Evolutionary conservation across 2,329 filamentous ascomycete genomes (phyloP).

Genomic region (Elsinoe australis): DNA sequence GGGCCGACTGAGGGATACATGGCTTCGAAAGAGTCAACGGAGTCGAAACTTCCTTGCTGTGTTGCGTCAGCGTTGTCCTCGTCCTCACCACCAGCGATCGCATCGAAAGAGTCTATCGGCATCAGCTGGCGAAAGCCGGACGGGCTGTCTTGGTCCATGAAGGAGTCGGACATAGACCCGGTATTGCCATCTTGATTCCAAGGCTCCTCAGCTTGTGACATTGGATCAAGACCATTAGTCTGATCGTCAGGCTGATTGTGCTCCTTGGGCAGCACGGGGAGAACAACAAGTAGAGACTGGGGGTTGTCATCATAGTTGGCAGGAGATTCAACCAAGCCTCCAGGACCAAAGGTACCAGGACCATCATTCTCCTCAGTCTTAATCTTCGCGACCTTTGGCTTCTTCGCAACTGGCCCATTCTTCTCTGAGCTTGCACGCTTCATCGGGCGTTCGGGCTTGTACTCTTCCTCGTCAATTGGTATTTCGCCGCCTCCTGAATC

Average conservation of each 20-base stretch:
- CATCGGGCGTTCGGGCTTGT: background rate
- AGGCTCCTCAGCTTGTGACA: background rate
- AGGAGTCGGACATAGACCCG: no score
- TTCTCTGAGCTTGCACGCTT: background rate
- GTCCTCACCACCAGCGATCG: slow-evolving; percentile 32
- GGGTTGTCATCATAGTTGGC: background rate
- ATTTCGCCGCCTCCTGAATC: background rate
- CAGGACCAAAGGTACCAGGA: no score
- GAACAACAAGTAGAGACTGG: background rate
- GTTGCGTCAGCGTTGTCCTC: slow-evolving; percentile 47
- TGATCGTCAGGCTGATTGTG: background rate
- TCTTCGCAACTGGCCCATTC: background rate
- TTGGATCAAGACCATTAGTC: background rate
- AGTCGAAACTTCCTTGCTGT: slow-evolving; percentile 30
- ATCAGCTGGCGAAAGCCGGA: no score
- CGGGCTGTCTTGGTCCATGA: no score
- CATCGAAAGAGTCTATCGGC: background rate
- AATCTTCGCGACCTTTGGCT: slow-evolving; percentile 8
- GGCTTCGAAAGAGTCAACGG: slow-evolving; percentile 6
- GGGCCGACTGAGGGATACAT: background rate
- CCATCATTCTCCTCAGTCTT: no score
- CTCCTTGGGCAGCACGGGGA: background rate
- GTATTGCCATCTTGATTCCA: no score
- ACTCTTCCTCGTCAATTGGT: background rate
- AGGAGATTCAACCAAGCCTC: slow-evolving; percentile 1